These are phyloP conservation scores for Podospora fimiseda DNA, from an alignment of 495 filamentous ascomycete species.

Conservation along the genomic window DNA sequence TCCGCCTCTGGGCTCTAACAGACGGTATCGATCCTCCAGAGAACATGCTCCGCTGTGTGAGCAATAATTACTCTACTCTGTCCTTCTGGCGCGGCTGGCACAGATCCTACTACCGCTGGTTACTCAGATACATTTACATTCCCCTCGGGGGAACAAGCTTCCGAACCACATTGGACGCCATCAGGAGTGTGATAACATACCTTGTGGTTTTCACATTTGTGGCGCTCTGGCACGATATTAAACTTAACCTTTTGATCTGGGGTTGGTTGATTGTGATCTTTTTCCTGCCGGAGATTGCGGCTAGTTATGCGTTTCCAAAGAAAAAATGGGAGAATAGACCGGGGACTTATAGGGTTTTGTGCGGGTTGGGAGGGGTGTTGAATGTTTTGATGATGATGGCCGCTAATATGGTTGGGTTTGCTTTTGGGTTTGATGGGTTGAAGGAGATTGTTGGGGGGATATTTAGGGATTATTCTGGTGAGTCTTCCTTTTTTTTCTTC, in stretches of 20 bases:
- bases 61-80: conserved; percentile 86
- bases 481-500: conserved; percentile 11
- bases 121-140: conserved; percentile 88
- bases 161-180: conserved; percentile 27
- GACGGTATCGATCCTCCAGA: conserved; percentile 94
- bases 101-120: conserved; percentile 88
- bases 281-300: conserved; percentile 80
- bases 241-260: conserved; percentile 88
- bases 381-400: conserved; percentile 95
- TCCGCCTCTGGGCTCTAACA: conserved; percentile 85
- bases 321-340: conserved; percentile 60
- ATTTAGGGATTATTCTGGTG: conserved; percentile 64
- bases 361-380: conserved; percentile 76
- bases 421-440: conserved; percentile 81
- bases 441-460: conserved; percentile 68
- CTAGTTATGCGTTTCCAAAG: conserved; percentile 61
- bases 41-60: conserved; percentile 97
- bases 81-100: conserved; percentile 97
- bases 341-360: conserved; percentile 68
- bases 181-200: conserved; percentile 59
- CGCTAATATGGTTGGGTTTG: conserved; percentile 93
- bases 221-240: conserved; percentile 96
- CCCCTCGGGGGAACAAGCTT: conserved; percentile 71
- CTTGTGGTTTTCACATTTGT: conserved; percentile 94
- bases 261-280: conserved; percentile 94